Evolutionary conservation across 306 rosid species (phyloP), one percentile per base, ranked within the genome.

Genomic region (Trifolium subterraneum): DNA sequence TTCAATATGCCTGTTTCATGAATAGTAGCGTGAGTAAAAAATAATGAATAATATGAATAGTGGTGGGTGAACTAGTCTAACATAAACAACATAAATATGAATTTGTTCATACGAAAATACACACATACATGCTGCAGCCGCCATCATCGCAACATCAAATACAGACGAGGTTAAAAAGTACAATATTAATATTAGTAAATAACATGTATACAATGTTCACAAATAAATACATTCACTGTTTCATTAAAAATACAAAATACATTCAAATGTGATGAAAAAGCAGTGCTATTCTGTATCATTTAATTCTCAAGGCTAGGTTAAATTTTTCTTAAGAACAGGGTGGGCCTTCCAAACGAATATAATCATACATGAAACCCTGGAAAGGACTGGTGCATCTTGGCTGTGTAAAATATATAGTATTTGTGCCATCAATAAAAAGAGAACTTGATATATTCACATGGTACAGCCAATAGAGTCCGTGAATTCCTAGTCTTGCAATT

Each of bases 401-500:
- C 69, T 92, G 97, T 14, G 89, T 80, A 10, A 92, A 86, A 78
- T 70, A 89, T 65, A 92, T 72, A 36, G 77, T 74, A 74, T 89
- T 92, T 23, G 59, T 70, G 77, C 97, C 96, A 62, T 70, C 2
- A 8, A 12, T 38, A 11, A 85, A 81, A 45, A 76, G 70, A 77
- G 78, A 18, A 31, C 89, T 80, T 20, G 81, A 69, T 42, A 89
- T 42, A 29, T 65, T 38, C 54, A 89, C 63, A 72, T 75, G 65
- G 81, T 86, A 89, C 42, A 86, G 72, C 97, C 96, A 84, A 70
- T 89, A 86, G 50, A 89, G 60, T 14, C 97, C 97, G 63, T 86
- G 92, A 50, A 90, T 86, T 44, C 97, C 97, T 68, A 85, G 96
- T 68, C 97, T 88, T 13, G 97, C 96, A 23, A 92, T 79, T 9